Evolutionary conservation across 495 filamentous ascomycete genomes (phyloP), one percentile per base, ranked within the genome.

Genomic region (Eremomyces bilateralis): DNA sequence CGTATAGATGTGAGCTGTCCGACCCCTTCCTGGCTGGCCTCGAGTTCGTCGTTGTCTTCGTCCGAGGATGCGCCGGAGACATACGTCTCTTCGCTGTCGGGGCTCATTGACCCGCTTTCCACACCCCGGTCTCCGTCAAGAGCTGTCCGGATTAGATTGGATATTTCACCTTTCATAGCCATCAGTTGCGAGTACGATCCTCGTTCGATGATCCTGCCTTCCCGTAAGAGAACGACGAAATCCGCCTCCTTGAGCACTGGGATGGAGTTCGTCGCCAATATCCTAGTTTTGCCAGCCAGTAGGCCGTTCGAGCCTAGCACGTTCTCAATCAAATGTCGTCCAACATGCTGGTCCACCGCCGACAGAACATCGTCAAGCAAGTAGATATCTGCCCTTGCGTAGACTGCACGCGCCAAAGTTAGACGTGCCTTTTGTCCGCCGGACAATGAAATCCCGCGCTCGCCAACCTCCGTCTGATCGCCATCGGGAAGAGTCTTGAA

Each of bases 331-430:
- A 99, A 60, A 53, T 95, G 90, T 36, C 81, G 66, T 21, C 90
- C 90, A 36, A 99, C 90, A 50, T 99, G 90, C 42, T 92, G 88
- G 54, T 99, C 90, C 13, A 99, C 90, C 1, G 90, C 88, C 17
- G 85, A 94, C 15, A 99, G 62, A 38, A 79, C 73, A 51, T 99
- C 90, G 46, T 99, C 90, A 4, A 99, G 61, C 10, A 99, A 59
- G 44, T 95, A 99, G 38, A 99, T 69, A 56, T 99, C 90, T n/a
- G 88, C 80, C 42, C 90, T 69, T 37, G 90, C 85, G 51, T 99
- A 99, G 1, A 99, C 90, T 31, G 90, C 90, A 49, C 90, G 65
- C 11, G 90, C 90, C 35, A 99, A 63, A n/a, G 83, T 88, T 45
- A 99, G 62, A 12, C 90, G 73, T 37, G 90, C 88, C 57, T 90